Evolutionary conservation across 2,329 filamentous ascomycete genomes (phyloP).

Genomic region (Raffaelea ambrosiae): DNA sequence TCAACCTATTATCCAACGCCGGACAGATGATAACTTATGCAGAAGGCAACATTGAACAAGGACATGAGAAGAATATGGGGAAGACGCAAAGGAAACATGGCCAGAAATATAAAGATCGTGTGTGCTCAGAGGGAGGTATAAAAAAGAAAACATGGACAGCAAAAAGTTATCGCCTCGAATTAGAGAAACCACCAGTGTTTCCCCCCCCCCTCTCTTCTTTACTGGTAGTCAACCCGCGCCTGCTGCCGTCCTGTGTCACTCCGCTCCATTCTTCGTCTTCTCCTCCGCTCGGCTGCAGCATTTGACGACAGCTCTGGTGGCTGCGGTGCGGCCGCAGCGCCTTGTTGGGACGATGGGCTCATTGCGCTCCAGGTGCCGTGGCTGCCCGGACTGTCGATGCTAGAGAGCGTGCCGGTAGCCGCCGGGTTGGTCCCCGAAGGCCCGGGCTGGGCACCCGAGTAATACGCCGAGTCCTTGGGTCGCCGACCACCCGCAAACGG

Average conservation of each 20-base stretch:
- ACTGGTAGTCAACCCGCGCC: constrained; percentile 17
- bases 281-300: constrained; percentile 41
- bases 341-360: constrained; percentile 34
- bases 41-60: not conserved
- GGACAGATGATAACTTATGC: not conserved
- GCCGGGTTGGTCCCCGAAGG: constrained; percentile 30
- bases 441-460: constrained; percentile 31
- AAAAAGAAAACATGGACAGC: no score
- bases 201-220: no score
- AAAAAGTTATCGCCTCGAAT: no score
- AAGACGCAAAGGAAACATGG: no score
- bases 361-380: constrained; percentile 47
- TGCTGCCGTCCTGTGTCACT: constrained; percentile 29
- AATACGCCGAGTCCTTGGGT: constrained; percentile 54
- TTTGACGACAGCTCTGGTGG: constrained; percentile 12
- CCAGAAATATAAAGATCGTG: no score
- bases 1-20: no score
- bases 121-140: no score
- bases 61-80: not conserved
- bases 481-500: constrained; percentile 44
- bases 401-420: constrained; percentile 36
- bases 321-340: constrained; percentile 17
- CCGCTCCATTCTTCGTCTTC: constrained; percentile 48
- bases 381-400: constrained; percentile 33
- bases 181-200: no score